Evolutionary conservation across 2,329 filamentous ascomycete genomes (phyloP).

Genomic region (Epichloe gansuensis): DNA sequence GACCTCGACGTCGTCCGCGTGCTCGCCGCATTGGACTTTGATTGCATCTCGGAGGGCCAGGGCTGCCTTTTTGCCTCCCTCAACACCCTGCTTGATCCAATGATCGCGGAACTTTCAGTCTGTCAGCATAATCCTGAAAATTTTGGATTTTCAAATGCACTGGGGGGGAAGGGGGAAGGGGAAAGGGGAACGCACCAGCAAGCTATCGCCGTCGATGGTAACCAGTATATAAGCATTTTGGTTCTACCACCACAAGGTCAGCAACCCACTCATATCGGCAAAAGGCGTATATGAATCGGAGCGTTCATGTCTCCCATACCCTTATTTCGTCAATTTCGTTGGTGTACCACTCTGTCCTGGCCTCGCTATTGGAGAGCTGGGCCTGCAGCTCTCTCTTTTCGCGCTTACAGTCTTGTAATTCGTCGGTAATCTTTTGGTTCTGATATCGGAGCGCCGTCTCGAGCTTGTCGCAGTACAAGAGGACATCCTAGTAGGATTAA

Average conservation of each 20-base stretch:
- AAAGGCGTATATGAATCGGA: not conserved
- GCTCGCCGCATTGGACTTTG: slow-evolving; percentile 30
- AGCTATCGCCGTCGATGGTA: slow-evolving; percentile 49
- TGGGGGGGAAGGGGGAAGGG: not conserved
- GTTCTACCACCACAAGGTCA: slow-evolving; percentile 22
- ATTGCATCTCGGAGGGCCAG: slow-evolving; percentile 36
- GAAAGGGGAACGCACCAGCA: slow-evolving; percentile 32
- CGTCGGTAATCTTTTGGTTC: slow-evolving; percentile 27
- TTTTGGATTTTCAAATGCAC: not conserved
- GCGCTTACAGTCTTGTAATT: slow-evolving; percentile 31
- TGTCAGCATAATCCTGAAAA: slow-evolving; percentile 4
- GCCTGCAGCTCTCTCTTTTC: slow-evolving; percentile 41
- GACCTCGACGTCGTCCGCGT: slow-evolving; percentile 36
- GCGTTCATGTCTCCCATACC: slow-evolving; percentile 20
- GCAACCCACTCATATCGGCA: not conserved
- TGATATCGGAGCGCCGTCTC: slow-evolving; percentile 32
- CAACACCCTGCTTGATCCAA: slow-evolving; percentile 39
- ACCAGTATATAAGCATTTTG: slow-evolving; percentile 47
- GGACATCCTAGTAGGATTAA: slow-evolving; percentile 15
- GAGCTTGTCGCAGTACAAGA: slow-evolving; percentile 24
- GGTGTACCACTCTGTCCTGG: slow-evolving; percentile 20
- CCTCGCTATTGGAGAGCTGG: slow-evolving; percentile 27
- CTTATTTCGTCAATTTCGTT: slow-evolving; percentile 31
- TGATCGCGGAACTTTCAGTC: slow-evolving; percentile 40
- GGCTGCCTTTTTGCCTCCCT: slow-evolving; percentile 41